Conservation (phyloP, 2,329 filamentous ascomycete genomes). For the Penicillium sclerotiorum region DNA sequence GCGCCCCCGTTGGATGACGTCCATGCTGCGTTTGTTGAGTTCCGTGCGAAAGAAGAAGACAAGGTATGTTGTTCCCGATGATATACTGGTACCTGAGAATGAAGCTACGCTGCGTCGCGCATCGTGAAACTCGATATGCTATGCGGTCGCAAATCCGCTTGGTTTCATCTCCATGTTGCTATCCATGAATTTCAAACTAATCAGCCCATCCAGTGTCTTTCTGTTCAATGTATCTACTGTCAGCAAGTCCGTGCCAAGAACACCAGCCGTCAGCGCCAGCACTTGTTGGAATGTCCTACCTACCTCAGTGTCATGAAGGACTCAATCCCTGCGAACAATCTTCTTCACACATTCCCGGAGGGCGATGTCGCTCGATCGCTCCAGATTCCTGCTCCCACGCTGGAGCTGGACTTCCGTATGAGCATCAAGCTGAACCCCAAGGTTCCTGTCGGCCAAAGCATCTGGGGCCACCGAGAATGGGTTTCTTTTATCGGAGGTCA, state of each 20-base stretch:
- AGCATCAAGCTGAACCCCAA: slow-evolving; percentile 56
- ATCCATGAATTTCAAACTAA: too few relatives aligned
- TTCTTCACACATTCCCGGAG: slow-evolving; percentile 54
- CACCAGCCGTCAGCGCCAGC: slow-evolving; percentile 53
- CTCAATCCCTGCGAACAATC: slow-evolving; percentile 54
- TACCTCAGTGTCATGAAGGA: slow-evolving; percentile 58
- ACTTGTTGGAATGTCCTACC: slow-evolving; percentile 52
- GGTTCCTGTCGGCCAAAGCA: slow-evolving; percentile 48
- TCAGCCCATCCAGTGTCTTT: slow-evolving; percentile 42
- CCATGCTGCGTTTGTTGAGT: slow-evolving; percentile 53
- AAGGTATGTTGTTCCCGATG: slow-evolving; percentile 36
- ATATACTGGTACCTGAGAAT: neutral
- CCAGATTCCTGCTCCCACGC: slow-evolving; percentile 49
- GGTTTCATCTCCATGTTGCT: too few relatives aligned
- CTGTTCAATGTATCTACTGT: slow-evolving; percentile 55
- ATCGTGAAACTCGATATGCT: too few relatives aligned
- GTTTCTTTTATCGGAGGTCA: slow-evolving; percentile 54
- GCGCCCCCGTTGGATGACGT: slow-evolving; percentile 53
- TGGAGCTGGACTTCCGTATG: slow-evolving; percentile 57
- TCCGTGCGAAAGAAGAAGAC: slow-evolving; percentile 51
- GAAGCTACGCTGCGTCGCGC: too few relatives aligned
- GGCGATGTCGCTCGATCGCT: slow-evolving; percentile 52
- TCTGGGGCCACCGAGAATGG: slow-evolving; percentile 56
- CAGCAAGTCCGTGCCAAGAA: slow-evolving; percentile 55
- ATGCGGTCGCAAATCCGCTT: too few relatives aligned